phyloP scores from a whole-genome alignment of 805 yeast species.

The Myxozyma neglecta region DNA sequence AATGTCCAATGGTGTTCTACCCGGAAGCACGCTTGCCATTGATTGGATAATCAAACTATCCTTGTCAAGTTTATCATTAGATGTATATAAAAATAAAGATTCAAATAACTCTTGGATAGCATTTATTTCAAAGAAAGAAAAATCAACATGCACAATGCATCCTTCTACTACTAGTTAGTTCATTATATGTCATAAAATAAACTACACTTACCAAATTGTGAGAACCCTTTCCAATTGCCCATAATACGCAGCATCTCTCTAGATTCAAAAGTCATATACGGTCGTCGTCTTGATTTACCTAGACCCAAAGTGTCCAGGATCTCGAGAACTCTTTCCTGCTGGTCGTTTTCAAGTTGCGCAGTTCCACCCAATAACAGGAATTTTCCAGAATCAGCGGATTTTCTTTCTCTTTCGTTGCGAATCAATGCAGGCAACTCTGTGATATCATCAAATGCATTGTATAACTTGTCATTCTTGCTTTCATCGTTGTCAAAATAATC shows the following conservation, averaged over 20 bases:
- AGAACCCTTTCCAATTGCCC: not conserved
- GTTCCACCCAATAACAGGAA: not conserved
- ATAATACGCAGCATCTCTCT: not conserved
- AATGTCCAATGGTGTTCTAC: slow-evolving; percentile 6
- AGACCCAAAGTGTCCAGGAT: not conserved
- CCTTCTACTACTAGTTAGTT: not conserved
- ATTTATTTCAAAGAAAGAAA: not conserved
- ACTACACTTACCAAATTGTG: not conserved
- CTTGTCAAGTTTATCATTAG: not conserved
- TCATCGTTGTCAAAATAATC: not conserved
- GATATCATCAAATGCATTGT: not conserved
- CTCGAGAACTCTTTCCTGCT: not conserved
- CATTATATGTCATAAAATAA: not conserved
- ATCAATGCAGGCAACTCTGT: not conserved
- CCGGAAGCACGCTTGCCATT: not conserved
- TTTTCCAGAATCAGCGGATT: not conserved
- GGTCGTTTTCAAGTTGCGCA: not conserved
- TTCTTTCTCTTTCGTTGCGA: not conserved
- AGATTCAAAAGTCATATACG: not conserved
- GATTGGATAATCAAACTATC: not conserved
- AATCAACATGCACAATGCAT: not conserved
- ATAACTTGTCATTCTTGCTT: not conserved
- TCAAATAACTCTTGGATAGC: not conserved
- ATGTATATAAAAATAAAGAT: not conserved
- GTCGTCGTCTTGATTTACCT: not conserved